Evolutionary conservation across 768 basidiomycete genomes (phyloP).

Genomic region (Tricholoma terreum): DNA sequence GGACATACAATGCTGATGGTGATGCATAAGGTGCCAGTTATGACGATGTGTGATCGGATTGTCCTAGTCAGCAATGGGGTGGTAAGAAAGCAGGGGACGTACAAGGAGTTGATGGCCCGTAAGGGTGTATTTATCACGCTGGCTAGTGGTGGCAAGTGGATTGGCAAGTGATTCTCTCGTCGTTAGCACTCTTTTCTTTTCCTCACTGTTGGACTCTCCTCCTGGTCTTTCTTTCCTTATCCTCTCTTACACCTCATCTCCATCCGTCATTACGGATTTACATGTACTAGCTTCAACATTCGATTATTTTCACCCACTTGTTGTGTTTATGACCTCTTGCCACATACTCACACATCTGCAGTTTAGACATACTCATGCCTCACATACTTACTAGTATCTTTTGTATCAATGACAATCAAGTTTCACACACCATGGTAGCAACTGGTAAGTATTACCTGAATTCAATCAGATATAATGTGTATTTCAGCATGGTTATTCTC

Average conservation of each 20-base stretch:
- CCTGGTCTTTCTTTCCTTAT: not conserved
- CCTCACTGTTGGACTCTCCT: not conserved
- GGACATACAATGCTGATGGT: constrained; percentile 86
- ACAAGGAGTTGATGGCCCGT: constrained; percentile 61
- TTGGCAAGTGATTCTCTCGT: constrained; percentile 8
- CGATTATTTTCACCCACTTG: not conserved
- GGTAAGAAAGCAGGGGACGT: constrained; percentile 79
- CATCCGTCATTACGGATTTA: not conserved
- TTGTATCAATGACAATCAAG: too few relatives aligned
- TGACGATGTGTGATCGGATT: constrained; percentile 90
- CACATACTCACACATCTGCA: constrained; percentile 3
- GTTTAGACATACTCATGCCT: not conserved
- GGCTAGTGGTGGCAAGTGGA: constrained; percentile 57
- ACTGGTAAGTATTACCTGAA: too few relatives aligned
- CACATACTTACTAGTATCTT: too few relatives aligned
- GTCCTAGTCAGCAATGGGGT: constrained; percentile 75
- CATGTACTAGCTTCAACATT: not conserved
- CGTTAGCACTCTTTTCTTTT: not conserved
- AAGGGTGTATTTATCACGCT: constrained; percentile 74
- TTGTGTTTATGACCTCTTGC: not conserved
- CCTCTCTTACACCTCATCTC: not conserved
- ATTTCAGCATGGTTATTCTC: too few relatives aligned
- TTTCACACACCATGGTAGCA: too few relatives aligned
- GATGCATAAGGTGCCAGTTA: constrained; percentile 88
- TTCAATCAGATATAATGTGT: too few relatives aligned